Evolutionary conservation across 2,329 filamentous ascomycete species (phyloP), one percentile per base, ranked within the genome.

Genomic region (Lecanosticta acicola): DNA sequence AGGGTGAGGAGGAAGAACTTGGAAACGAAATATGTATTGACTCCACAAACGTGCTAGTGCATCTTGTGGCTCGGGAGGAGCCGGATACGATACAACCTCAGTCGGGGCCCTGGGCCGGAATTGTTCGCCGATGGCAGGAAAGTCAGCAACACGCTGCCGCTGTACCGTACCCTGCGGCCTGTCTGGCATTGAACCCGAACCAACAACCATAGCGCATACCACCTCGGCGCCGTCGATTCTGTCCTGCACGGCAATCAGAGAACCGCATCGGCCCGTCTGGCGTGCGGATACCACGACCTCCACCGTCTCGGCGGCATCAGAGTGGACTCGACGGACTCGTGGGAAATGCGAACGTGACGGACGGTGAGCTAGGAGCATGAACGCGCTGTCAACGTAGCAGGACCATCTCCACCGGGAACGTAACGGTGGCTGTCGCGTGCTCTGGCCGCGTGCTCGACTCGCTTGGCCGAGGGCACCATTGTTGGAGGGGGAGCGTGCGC

Each of bases 391-490:
- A 38, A 37, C 19, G 46, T 44, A 43, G 36, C 46, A 46, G 33
- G 26, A 29, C 26, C 21, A 48, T 37, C 26, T 44, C 49, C 49
- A 51, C 43, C 34, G 41, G 24, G 16, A 42, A 39, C 43, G 46
- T 39, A 51, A 46, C 49, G 16, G 38, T 39, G 24, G 8, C 32
- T n/a, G 24, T 36, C 19, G 14, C 16, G 11, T 29, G 24, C 24
- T 29, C 24, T 29, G 7, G 24, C 24, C 7, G 24, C 24, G 24
- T 29, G n/a, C n/a, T n/a, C n/a, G n/a, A n/a, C n/a, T n/a, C n/a
- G n/a, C n/a, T n/a, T n/a, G n/a, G n/a, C n/a, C n/a, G n/a, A n/a
- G n/a, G n/a, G n/a, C n/a, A n/a, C n/a, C 24, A 11, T 29, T 29
- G 24, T 29, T 29, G 24, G 24, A 11, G 24, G 11, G 7, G 24